These are phyloP conservation scores for Apiotrichum montevideense DNA, from an alignment of 1,284 basidiomycete genomes.

Conservation along the genomic window DNA sequence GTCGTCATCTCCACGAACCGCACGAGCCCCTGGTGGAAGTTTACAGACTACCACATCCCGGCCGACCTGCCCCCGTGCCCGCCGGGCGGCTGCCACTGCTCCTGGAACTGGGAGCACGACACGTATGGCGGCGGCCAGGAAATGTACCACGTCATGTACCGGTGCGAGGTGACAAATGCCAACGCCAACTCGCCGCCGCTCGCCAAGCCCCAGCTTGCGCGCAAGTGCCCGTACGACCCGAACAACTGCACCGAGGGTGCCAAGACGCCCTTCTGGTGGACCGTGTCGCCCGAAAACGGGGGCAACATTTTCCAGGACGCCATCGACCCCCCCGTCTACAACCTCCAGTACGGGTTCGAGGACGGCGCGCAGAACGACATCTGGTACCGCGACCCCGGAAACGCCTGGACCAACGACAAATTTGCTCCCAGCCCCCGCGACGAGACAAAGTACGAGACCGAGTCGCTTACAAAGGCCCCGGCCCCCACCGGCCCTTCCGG, in stretches of 20 bases:
- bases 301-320: constrained; percentile 47
- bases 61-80: constrained; percentile 48
- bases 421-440: no score
- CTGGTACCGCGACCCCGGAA: constrained; percentile 2
- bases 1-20: constrained; percentile 65
- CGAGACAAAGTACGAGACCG: background rate
- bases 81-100: no score
- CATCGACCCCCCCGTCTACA: constrained; percentile 24
- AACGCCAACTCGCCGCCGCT: background rate
- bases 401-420: no score
- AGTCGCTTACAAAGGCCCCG: no score
- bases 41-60: constrained; percentile 61
- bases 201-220: constrained; percentile 18
- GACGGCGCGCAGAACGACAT: constrained; percentile 32
- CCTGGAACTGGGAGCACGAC: constrained; percentile 59
- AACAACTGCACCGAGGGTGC: constrained; percentile 24
- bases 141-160: background rate
- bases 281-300: constrained; percentile 30
- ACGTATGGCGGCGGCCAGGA: constrained; percentile 54
- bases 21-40: constrained; percentile 60
- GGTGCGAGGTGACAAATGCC: background rate
- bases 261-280: background rate
- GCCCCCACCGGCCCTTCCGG: no score
- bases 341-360: constrained; percentile 22
- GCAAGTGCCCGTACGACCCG: constrained; percentile 2